phyloP scores from a whole-genome alignment of 2,329 filamentous ascomycete genomes.

The Tolypocladium guangdongense region DNA sequence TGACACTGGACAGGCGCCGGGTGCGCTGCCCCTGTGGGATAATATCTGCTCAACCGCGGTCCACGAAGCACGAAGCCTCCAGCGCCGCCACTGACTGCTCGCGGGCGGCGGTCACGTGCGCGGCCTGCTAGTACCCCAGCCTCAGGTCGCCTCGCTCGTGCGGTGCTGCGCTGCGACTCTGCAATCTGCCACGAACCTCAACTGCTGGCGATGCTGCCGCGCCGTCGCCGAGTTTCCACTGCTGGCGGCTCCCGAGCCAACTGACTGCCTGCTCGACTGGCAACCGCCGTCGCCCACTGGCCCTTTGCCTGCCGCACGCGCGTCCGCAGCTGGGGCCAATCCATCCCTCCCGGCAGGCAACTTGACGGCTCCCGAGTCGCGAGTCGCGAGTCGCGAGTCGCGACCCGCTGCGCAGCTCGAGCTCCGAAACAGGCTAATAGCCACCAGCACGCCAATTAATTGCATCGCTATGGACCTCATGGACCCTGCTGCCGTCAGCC shows the following conservation, averaged over 20 bases:
- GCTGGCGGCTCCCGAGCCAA: neutral
- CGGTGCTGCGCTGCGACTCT: neutral
- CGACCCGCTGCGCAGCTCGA: neutral
- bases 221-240: neutral
- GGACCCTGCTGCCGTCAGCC: constrained; percentile 3
- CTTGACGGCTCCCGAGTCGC: neutral
- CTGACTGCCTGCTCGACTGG: neutral
- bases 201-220: neutral
- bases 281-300: neutral
- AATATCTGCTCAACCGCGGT: neutral
- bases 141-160: neutral
- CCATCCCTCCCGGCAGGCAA: constrained; percentile 1
- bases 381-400: too few relatives aligned
- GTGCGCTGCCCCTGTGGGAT: too few relatives aligned
- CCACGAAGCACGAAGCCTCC: neutral
- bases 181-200: neutral
- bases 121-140: neutral
- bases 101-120: neutral
- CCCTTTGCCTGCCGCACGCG: neutral
- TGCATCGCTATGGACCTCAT: too few relatives aligned
- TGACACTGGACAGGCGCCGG: too few relatives aligned
- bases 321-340: neutral
- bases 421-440: neutral
- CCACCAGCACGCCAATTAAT: neutral
- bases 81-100: neutral